phyloP scores from a whole-genome alignment of 192 early-diverging fungal species.

The Funneliformis mosseae region DNA sequence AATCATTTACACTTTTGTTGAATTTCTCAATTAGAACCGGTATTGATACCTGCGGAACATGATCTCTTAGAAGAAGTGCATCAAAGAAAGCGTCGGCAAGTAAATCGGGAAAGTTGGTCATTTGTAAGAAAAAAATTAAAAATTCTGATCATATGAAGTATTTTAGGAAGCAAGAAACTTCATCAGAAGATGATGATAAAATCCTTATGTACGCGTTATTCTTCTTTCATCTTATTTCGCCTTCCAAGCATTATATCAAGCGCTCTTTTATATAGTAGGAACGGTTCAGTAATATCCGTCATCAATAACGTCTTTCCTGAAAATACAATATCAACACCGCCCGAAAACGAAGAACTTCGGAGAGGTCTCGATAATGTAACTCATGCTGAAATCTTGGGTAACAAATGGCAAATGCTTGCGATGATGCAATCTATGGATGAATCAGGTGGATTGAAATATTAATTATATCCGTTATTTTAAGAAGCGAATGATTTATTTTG shows the following conservation, averaged over 20 bases:
- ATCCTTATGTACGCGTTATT: not conserved
- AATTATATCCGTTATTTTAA: not conserved
- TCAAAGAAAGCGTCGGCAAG: slow-evolving; percentile 9
- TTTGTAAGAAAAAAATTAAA: not conserved
- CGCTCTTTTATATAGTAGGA: not conserved
- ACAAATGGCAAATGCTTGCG: slow-evolving; percentile 18
- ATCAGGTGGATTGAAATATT: slow-evolving; percentile 23
- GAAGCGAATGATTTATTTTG: not conserved
- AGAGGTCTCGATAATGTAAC: slow-evolving; percentile 5
- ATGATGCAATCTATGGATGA: slow-evolving; percentile 14
- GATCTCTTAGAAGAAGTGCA: slow-evolving; percentile 14
- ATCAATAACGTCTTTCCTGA: not conserved
- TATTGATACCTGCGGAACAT: slow-evolving; percentile 1
- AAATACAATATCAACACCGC: not conserved
- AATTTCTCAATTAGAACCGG: not conserved
- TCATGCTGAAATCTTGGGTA: not conserved
- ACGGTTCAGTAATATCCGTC: not conserved
- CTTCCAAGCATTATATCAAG: not conserved
- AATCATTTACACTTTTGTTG: not conserved
- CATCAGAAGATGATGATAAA: not conserved
- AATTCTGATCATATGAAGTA: not conserved
- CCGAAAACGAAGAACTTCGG: not conserved
- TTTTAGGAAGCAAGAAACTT: not conserved
- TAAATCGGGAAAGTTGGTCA: not conserved
- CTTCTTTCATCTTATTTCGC: not conserved